These are phyloP conservation scores for Mortierella sp. DNA, from an alignment of 371 early-diverging fungal genomes.

Conservation along the genomic window DNA sequence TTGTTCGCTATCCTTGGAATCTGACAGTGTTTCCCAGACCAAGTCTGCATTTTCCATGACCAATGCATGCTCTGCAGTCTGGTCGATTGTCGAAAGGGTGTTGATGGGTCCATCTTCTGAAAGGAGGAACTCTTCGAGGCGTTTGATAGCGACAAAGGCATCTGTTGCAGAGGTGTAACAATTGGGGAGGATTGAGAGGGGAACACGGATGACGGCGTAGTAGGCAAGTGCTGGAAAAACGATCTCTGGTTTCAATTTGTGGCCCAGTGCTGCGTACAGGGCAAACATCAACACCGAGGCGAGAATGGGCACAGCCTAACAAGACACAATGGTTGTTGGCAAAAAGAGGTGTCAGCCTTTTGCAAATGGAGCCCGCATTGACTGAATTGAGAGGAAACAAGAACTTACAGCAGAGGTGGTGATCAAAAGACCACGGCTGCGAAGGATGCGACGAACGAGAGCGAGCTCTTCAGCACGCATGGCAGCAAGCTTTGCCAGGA, in stretches of 20 bases:
- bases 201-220: conserved; percentile 63
- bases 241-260: conserved; percentile 34
- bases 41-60: conserved; percentile 64
- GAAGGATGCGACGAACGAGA: conserved; percentile 4
- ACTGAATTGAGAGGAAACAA: too few relatives aligned
- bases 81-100: conserved; percentile 14
- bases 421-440: neutral
- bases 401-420: neutral
- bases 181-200: conserved; percentile 77
- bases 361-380: neutral
- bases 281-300: conserved; percentile 52
- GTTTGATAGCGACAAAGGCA: conserved; percentile 69
- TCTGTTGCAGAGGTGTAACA: conserved; percentile 71
- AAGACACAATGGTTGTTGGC: neutral
- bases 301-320: conserved; percentile 65
- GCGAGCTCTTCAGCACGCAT: neutral
- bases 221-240: conserved; percentile 60
- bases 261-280: conserved; percentile 40
- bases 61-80: conserved; percentile 50
- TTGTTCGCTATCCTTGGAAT: neutral
- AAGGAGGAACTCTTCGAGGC: conserved; percentile 70
- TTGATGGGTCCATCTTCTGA: conserved; percentile 67
- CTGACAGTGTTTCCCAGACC: conserved; percentile 63
- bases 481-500: neutral
- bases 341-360: neutral